Evolutionary conservation across 352 stramenopile genomes (phyloP).

Genomic region (Globisporangium takayamanum): DNA sequence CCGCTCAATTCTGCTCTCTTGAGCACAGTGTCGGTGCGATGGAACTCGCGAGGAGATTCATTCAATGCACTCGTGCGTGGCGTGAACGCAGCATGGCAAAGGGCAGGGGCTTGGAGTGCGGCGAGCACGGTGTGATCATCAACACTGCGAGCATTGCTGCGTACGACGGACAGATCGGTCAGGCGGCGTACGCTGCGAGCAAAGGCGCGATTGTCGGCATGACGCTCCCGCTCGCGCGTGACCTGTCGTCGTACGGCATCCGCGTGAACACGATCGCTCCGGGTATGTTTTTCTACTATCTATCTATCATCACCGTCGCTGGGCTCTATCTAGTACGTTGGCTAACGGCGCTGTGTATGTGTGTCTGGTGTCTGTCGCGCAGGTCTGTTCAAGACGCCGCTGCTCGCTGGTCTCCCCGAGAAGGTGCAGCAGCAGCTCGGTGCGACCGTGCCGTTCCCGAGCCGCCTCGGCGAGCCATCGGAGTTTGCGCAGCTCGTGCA

Average conservation of each 20-base stretch:
- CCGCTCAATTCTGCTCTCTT: no score
- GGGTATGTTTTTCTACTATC: conserved; percentile 27
- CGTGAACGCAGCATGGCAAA: conserved; percentile 74
- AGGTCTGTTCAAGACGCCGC: conserved; percentile 95
- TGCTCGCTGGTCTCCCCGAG: conserved; percentile 93
- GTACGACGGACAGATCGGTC: conserved; percentile 96
- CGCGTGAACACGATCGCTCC: conserved; percentile 96
- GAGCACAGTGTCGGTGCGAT: no score
- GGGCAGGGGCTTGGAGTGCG: conserved; percentile 51
- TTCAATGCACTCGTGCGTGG: background rate
- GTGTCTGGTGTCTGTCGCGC: background rate
- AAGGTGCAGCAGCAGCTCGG: conserved; percentile 93
- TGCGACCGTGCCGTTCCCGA: conserved; percentile 93
- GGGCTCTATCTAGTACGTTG: no score
- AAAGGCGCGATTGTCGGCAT: conserved; percentile 96
- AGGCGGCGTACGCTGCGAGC: conserved; percentile 95
- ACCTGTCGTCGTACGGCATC: conserved; percentile 92
- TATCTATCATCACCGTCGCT: background rate
- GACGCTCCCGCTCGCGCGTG: conserved; percentile 95
- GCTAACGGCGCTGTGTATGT: no score
- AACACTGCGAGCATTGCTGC: conserved; percentile 98
- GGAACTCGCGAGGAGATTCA: no score
- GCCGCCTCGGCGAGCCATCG: conserved; percentile 90
- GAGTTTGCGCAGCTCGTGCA: conserved; percentile 95
- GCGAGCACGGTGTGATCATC: conserved; percentile 95